These are phyloP conservation scores for Trypanosoma conorhini DNA, from an alignment of 208 protist genomes.

Conservation along the genomic window DNA sequence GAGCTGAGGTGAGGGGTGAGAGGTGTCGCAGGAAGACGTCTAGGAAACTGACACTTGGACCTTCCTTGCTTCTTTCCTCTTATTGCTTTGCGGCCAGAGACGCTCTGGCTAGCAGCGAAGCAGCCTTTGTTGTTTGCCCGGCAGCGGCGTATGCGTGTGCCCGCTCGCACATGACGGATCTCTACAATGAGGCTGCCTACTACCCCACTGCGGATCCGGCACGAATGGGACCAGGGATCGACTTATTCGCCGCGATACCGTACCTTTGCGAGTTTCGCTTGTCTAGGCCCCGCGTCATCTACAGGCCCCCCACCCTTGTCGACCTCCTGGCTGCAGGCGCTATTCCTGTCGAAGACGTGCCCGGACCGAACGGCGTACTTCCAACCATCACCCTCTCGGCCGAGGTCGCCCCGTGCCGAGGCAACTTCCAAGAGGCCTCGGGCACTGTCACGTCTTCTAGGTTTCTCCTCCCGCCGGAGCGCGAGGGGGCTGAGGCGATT, in stretches of 20 bases:
- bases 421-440: conserved; percentile 1
- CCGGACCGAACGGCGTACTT: conserved; percentile 30
- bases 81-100: background rate
- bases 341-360: conserved; percentile 30
- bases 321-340: conserved; percentile 52
- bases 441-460: background rate
- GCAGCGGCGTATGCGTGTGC: conserved; percentile 1
- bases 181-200: conserved; percentile 17
- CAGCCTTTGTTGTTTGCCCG: background rate
- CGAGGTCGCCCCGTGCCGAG: conserved; percentile 27
- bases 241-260: conserved; percentile 33
- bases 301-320: conserved; percentile 52
- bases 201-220: conserved; percentile 14
- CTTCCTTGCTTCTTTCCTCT: background rate
- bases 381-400: conserved; percentile 51
- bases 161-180: conserved; percentile 8
- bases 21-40: background rate
- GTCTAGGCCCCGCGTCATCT: conserved; percentile 42
- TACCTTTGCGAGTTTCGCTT: conserved; percentile 41
- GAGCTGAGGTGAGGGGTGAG: background rate
- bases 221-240: background rate
- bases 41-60: background rate
- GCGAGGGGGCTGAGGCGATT: conserved; percentile 51
- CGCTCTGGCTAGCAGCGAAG: background rate
- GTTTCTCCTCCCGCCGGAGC: conserved; percentile 38